A percentile compares a stretch with the other conserved stretches of the same genome.
phyloP scores from a whole-genome alignment of 2,329 filamentous ascomycete genomes.

The Penicillium brevicompactum region DNA sequence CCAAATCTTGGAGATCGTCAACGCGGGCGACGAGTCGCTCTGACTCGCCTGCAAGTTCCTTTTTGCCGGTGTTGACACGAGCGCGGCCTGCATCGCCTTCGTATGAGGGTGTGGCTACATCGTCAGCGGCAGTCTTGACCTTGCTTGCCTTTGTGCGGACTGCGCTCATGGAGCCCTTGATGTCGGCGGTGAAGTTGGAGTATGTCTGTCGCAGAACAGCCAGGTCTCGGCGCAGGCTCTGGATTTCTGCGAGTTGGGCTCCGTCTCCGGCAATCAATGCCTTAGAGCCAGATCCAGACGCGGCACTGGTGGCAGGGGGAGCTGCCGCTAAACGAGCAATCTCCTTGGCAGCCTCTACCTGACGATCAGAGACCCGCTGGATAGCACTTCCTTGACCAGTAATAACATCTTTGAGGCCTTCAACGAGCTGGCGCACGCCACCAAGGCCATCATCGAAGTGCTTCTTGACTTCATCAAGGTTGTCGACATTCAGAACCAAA shows the following conservation, averaged over 20 bases:
- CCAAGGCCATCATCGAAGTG: slow-evolving; percentile 93
- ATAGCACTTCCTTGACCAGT: slow-evolving; percentile 81
- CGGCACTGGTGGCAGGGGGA: slow-evolving; percentile 37
- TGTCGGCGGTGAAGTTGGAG: slow-evolving; percentile 83
- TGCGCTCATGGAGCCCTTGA: slow-evolving; percentile 81
- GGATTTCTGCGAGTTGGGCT: slow-evolving; percentile 74
- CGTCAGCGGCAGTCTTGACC: slow-evolving; percentile 75
- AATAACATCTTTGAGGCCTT: slow-evolving; percentile 79
- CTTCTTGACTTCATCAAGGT: slow-evolving; percentile 91
- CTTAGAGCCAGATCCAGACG: slow-evolving; percentile 26
- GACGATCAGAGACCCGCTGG: slow-evolving; percentile 84
- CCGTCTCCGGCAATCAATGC: slow-evolving; percentile 46
- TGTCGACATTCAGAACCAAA: slow-evolving; percentile 90
- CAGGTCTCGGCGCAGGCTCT: slow-evolving; percentile 80
- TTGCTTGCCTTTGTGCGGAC: slow-evolving; percentile 79
- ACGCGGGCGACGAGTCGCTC: slow-evolving; percentile 89
- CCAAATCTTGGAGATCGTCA: slow-evolving; percentile 94
- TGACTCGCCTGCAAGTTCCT: slow-evolving; percentile 81
- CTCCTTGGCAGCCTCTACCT: slow-evolving; percentile 86
- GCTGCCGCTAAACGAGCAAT: slow-evolving; percentile 68
- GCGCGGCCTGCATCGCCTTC: slow-evolving; percentile 78
- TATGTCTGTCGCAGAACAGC: slow-evolving; percentile 93
- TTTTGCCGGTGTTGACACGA: slow-evolving; percentile 85
- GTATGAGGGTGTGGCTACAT: slow-evolving; percentile 69
- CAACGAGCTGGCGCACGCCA: slow-evolving; percentile 77